Conservation (phyloP, 768 basidiomycete species). For the Daedaleopsis sinensis region DNA sequence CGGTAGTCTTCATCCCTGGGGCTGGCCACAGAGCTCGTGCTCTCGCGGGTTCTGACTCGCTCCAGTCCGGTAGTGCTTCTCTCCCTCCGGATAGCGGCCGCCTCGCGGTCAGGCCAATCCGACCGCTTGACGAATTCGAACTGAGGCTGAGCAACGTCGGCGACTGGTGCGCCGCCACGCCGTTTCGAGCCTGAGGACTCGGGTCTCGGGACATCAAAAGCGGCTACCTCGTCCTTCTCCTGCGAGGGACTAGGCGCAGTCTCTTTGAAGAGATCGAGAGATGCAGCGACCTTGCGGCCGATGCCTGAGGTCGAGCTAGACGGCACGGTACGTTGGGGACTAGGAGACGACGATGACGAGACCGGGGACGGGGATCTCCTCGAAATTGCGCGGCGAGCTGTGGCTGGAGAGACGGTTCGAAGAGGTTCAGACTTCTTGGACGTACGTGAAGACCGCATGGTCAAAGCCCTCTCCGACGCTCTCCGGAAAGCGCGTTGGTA, state of each 20-base stretch:
- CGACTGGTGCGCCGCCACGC: constrained; percentile 40
- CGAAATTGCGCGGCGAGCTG: constrained; percentile 24
- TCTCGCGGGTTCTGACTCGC: constrained; percentile 57
- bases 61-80: constrained; percentile 66
- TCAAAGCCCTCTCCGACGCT: constrained; percentile 34
- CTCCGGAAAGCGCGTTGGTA: constrained; percentile 25
- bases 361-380: constrained; percentile 30
- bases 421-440: constrained; percentile 26
- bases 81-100: constrained; percentile 68
- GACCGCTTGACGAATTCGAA: constrained; percentile 85
- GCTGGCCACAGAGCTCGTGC: constrained; percentile 27
- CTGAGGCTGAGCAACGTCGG: constrained; percentile 65
- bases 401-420: constrained; percentile 21
- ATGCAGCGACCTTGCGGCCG: constrained; percentile 83
- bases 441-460: constrained; percentile 37
- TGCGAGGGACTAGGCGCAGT: constrained; percentile 45
- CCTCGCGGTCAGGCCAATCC: constrained; percentile 83
- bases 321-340: constrained; percentile 17
- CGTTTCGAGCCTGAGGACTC: constrained; percentile 33
- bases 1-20: constrained; percentile 25
- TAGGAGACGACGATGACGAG: constrained; percentile 25
- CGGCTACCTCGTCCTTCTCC: constrained; percentile 35
- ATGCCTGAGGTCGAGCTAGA: constrained; percentile 45
- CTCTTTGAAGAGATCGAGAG: constrained; percentile 82
- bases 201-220: constrained; percentile 30